phyloP scores from a whole-genome alignment of 306 rosid genomes.

The Begonia fuchsioides region DNA sequence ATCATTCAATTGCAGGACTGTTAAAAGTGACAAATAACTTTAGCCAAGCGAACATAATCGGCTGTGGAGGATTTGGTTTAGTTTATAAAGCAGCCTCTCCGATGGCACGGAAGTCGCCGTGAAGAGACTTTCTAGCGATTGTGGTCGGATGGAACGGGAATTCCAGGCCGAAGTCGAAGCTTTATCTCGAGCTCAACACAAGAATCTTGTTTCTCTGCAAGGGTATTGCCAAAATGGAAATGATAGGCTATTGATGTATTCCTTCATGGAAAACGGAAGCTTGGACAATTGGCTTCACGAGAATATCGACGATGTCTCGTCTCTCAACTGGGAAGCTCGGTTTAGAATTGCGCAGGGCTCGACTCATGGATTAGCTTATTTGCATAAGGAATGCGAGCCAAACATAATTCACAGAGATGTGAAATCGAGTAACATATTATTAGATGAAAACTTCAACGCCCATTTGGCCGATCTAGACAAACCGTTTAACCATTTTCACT shows the following conservation, averaged over 20 bases:
- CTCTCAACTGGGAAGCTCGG: slow-evolving; percentile 52
- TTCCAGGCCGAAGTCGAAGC: slow-evolving; percentile 86
- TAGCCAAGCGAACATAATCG: slow-evolving; percentile 67
- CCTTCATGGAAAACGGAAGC: slow-evolving; percentile 80
- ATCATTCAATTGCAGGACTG: slow-evolving; percentile 52
- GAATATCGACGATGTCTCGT: slow-evolving; percentile 32
- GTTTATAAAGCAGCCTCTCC: slow-evolving; percentile 75
- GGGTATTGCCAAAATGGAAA: slow-evolving; percentile 55
- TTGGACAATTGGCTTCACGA: slow-evolving; percentile 82
- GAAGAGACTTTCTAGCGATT: slow-evolving; percentile 75
- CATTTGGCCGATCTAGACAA: slow-evolving; percentile 76
- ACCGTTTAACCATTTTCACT: too few species aligned
- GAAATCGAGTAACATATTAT: slow-evolving; percentile 70
- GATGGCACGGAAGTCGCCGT: slow-evolving; percentile 57
- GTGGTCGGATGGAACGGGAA: slow-evolving; percentile 79
- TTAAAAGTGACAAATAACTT: slow-evolving; percentile 57
- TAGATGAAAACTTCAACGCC: slow-evolving; percentile 52
- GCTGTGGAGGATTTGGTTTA: slow-evolving; percentile 82
- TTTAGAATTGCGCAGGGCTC: slow-evolving; percentile 67
- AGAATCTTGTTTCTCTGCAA: slow-evolving; percentile 68
- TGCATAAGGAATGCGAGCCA: slow-evolving; percentile 65
- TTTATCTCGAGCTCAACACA: slow-evolving; percentile 79
- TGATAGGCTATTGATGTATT: slow-evolving; percentile 60
- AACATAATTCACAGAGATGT: slow-evolving; percentile 62
- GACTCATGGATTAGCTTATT: slow-evolving; percentile 56